Percentiles rank a stretch among this genome's conserved stretches.
These are phyloP conservation scores for Casuarina cunninghamiana DNA, from an alignment of 306 rosid genomes.

Conservation along the genomic window DNA sequence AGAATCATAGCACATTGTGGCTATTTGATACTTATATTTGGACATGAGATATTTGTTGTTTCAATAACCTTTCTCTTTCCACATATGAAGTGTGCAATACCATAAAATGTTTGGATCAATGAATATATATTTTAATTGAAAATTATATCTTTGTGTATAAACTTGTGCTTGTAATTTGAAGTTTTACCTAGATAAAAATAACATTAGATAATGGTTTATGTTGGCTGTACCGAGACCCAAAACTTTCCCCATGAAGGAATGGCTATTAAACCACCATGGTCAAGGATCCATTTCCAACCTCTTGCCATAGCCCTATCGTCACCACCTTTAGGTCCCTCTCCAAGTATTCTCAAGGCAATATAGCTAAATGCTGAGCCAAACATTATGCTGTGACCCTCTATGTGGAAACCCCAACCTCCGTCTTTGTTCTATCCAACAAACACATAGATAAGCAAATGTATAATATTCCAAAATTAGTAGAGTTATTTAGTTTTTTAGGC, in stretches of 20 bases:
- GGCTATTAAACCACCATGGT: constrained; percentile 54
- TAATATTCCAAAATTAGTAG: background rate
- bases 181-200: too few species aligned
- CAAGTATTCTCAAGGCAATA: constrained; percentile 63
- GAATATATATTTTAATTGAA: too few species aligned
- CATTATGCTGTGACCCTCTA: constrained; percentile 69
- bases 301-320: constrained; percentile 38
- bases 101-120: too few species aligned
- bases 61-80: too few species aligned
- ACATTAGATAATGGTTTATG: too few species aligned
- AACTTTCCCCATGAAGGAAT: constrained; percentile 83
- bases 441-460: background rate
- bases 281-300: constrained; percentile 62
- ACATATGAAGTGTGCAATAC: too few species aligned
- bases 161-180: too few species aligned
- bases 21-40: too few species aligned
- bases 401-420: constrained; percentile 79
- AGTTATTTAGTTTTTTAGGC: background rate
- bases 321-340: constrained; percentile 40
- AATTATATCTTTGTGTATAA: too few species aligned
- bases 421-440: constrained; percentile 52
- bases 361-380: constrained; percentile 65
- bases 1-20: too few species aligned
- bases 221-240: constrained; percentile 50
- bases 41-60: too few species aligned